These are phyloP conservation scores for Mycena indigotica DNA, from an alignment of 768 basidiomycete genomes.

Conservation along the genomic window DNA sequence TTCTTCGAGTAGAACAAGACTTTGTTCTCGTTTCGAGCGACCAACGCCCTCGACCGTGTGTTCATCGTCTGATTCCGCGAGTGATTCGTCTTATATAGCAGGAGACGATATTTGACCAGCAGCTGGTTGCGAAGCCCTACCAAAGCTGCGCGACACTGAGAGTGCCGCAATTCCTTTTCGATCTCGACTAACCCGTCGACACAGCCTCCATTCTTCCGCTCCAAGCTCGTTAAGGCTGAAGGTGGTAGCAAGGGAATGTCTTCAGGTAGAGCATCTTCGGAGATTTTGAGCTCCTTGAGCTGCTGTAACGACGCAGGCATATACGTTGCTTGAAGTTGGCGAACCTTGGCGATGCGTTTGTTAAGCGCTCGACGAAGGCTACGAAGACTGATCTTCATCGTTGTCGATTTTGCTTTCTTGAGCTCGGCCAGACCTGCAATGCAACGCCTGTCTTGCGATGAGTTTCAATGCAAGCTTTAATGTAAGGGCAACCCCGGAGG, in stretches of 20 bases:
- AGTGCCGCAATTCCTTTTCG: not conserved
- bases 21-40: conserved; percentile 2
- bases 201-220: not conserved
- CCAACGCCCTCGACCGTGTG: conserved; percentile 10
- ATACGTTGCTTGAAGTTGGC: too few relatives aligned
- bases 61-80: conserved; percentile 25
- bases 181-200: not conserved
- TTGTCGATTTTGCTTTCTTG: too few relatives aligned
- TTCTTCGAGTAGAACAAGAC: not conserved
- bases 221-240: too few relatives aligned
- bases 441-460: not conserved
- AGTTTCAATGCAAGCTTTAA: not conserved
- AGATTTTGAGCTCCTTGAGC: not conserved
- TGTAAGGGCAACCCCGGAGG: too few relatives aligned
- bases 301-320: not conserved
- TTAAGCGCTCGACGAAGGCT: not conserved
- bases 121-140: conserved; percentile 20
- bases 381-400: not conserved
- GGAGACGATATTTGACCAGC: too few relatives aligned
- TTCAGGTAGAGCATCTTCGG: not conserved
- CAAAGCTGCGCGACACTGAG: conserved; percentile 9
- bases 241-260: not conserved
- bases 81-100: conserved; percentile 27
- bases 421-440: too few relatives aligned
- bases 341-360: not conserved